Percentiles rank a stretch among this genome's conserved stretches.
These are phyloP conservation scores for Fusarium chuoi DNA, from an alignment of 2,329 filamentous ascomycete species.

Conservation along the genomic window DNA sequence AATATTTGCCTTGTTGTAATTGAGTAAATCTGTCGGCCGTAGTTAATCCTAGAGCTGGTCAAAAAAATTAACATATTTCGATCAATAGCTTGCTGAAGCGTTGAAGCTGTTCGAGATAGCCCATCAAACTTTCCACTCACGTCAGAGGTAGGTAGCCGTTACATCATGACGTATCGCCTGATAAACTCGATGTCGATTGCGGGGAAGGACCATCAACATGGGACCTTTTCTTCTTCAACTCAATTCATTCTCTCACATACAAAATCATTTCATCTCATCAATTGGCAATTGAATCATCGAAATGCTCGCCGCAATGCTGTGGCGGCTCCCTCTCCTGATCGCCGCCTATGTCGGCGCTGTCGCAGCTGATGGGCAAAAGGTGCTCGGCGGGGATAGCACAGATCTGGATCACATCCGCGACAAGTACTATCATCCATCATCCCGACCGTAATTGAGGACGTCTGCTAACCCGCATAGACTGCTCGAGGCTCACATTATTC, in stretches of 20 bases:
- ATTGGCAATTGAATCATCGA: fast-evolving
- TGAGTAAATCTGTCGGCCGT: too few species aligned
- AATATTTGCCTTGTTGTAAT: too few species aligned
- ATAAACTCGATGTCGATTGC: not conserved
- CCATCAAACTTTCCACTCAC: not conserved
- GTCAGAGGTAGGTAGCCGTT: constrained; percentile 15
- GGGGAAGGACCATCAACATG: not conserved
- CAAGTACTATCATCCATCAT: not conserved
- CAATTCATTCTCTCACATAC: fast-evolving
- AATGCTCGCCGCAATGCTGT: not conserved
- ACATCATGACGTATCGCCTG: constrained; percentile 19
- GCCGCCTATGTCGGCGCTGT: not conserved
- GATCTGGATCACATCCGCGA: constrained; percentile 10
- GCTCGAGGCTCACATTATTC: constrained; percentile 24
- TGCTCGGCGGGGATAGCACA: not conserved
- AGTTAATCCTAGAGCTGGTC: fast-evolving
- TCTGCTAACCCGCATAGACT: not conserved
- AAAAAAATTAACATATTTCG: fast-evolving
- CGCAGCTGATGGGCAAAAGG: not conserved
- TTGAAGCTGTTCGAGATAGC: fast-evolving
- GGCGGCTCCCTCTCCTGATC: not conserved
- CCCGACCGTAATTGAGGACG: fast-evolving
- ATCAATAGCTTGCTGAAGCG: fast-evolving
- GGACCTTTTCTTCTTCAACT: not conserved
- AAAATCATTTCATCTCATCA: not conserved